These are phyloP conservation scores for Penicillium pancosmium DNA, from an alignment of 495 filamentous ascomycete genomes.

Conservation along the genomic window DNA sequence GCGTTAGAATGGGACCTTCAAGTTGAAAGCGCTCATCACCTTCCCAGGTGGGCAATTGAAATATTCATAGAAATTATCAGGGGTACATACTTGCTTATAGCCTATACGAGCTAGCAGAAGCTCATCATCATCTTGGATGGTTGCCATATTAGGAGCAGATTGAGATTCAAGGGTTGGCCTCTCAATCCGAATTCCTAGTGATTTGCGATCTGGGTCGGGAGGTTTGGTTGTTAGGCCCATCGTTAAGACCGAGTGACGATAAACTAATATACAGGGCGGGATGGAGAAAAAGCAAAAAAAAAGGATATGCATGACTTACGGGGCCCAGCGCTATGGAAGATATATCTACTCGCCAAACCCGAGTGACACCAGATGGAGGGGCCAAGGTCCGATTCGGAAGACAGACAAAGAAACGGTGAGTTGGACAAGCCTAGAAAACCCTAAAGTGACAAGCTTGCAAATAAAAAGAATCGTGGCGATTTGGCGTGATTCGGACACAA, in stretches of 20 bases:
- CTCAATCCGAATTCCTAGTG: not conserved
- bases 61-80: not conserved
- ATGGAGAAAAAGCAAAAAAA: conserved; percentile 15
- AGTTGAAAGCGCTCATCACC: conserved; percentile 1
- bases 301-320: conserved; percentile 5
- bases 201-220: conserved; percentile 13
- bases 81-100: conserved; percentile 62
- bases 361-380: conserved; percentile 24
- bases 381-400: conserved; percentile 17
- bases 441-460: conserved; percentile 9
- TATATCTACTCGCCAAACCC: conserved; percentile 18
- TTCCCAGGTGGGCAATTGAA: no score
- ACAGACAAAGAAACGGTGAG: conserved; percentile 28
- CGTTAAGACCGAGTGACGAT: conserved; percentile 1
- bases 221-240: conserved; percentile 22
- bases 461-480: conserved; percentile 3
- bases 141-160: conserved; percentile 34
- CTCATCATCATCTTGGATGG: conserved; percentile 66
- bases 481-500: conserved; percentile 8
- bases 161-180: not conserved
- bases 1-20: not conserved
- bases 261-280: conserved; percentile 6
- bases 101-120: conserved; percentile 67
- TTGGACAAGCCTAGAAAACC: conserved; percentile 10
- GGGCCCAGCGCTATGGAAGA: conserved; percentile 15